A percentile compares a stretch with the other conserved stretches of the same genome.
Conservation (phyloP, 1,284 basidiomycete species). For the Malassezia vespertilionis region DNA sequence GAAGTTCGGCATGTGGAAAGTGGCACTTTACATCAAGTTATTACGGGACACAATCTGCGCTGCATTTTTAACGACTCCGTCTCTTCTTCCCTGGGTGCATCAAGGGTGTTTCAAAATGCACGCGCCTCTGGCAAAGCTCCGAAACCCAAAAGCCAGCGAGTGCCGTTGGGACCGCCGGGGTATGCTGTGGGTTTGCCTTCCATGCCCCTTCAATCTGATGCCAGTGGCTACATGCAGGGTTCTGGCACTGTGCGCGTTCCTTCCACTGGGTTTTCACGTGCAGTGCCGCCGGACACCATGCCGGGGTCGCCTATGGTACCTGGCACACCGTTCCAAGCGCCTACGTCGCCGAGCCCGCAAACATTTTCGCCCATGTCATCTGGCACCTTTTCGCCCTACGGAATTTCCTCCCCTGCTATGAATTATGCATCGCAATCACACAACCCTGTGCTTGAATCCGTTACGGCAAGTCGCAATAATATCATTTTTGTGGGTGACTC, state of each 20-base stretch:
- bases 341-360: too few relatives aligned
- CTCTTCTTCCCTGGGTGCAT: slow-evolving; percentile 14
- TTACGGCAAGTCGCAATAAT: slow-evolving; percentile 36
- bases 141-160: too few relatives aligned
- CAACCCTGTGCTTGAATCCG: slow-evolving; percentile 40
- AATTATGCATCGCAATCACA: too few relatives aligned
- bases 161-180: too few relatives aligned
- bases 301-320: too few relatives aligned
- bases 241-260: too few relatives aligned
- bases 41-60: slow-evolving; percentile 57
- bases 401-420: background rate
- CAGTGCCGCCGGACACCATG: too few relatives aligned
- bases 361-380: background rate
- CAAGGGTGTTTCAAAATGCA: slow-evolving; percentile 18
- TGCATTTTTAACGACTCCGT: slow-evolving; percentile 77
- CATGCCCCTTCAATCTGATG: too few relatives aligned
- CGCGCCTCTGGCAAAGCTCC: slow-evolving; percentile 18
- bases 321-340: too few relatives aligned
- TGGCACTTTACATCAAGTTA: slow-evolving; percentile 82
- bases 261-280: too few relatives aligned
- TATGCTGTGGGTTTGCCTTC: too few relatives aligned
- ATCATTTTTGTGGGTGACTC: slow-evolving; percentile 43
- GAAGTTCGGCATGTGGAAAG: slow-evolving; percentile 94
- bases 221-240: too few relatives aligned
- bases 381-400: background rate